Base-by-base conservation (phyloP, 2,329 filamentous ascomycete species). In the Chaetomium olivaceum region DNA sequence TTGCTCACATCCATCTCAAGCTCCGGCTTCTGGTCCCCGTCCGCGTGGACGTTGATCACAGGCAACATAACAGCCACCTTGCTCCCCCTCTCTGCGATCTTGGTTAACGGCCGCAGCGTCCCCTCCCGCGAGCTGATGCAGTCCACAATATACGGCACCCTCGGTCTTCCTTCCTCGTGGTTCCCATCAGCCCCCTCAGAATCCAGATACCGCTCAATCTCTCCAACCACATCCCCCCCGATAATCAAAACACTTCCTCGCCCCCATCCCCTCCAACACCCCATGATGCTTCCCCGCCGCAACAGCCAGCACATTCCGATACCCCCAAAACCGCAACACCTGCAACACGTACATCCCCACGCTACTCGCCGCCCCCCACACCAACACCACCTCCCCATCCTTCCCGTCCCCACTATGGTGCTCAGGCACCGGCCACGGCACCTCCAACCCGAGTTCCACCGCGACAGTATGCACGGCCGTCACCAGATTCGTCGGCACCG, bases 21-120 rank as follows among this genome's bases (percentile, higher is more conserved):
- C 67, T 82, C 78, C 0, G 86, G 85, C 65, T 74, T 76, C 21
- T 80, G 75, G 0, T 76, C 77, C 4, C 80, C 77, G 0, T 77
- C 81, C 0, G 85, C 81, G 67, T 87, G 82, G 52, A 75, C 79
- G 54, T 87, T 69, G 64, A 89, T 85, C 19, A 89, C 81, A 0
- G 87, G 87, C 6, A 90, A 74, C 75, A 89, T 80, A 19, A 88
- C 75, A 0, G 86, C 87, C 0, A 89, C 84, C 27, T 75, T 84
- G 4, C 79, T 75, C 0, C 84, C 84, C 1, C 61, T 73, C 65
- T 79, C 75, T 0, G 83, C 85, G 27, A 89, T 76, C 68, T 79
- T 79, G 5, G 80, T 78, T 39, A 89, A 75, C 2, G 82, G 84
- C 36, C 71, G 70, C 6, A 87, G 68, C 6, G 81, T 82, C 0